Evolutionary conservation across 2,329 filamentous ascomycete species (phyloP).

Genomic region (Thermoascus crustaceus): DNA sequence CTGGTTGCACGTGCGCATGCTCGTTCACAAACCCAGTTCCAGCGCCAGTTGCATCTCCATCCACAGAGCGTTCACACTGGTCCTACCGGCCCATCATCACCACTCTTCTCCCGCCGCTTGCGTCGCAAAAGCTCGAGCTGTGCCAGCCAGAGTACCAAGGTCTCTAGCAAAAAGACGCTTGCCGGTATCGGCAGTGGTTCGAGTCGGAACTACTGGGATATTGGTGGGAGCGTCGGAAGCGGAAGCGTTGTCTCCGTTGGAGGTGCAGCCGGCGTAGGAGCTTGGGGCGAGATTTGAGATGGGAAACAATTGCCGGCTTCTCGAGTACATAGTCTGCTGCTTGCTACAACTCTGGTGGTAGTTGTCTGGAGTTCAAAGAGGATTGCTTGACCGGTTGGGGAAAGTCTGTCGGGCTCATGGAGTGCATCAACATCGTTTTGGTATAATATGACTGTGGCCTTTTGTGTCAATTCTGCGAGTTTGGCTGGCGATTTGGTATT

Average conservation of each 20-base stretch:
- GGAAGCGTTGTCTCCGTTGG: constrained; percentile 63
- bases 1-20: constrained; percentile 56
- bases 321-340: too few relatives aligned
- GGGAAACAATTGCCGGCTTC: too few relatives aligned
- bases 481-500: too few relatives aligned
- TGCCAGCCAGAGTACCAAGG: constrained; percentile 77
- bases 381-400: too few relatives aligned
- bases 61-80: constrained; percentile 10
- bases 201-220: constrained; percentile 84
- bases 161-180: constrained; percentile 52
- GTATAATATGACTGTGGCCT: too few relatives aligned
- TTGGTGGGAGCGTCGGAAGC: constrained; percentile 71
- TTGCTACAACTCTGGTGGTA: too few relatives aligned
- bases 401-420: too few relatives aligned
- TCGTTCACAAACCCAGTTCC: constrained; percentile 43
- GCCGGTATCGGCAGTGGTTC: constrained; percentile 54
- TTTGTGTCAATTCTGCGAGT: too few relatives aligned
- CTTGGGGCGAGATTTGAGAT: constrained; percentile 70
- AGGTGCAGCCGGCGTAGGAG: constrained; percentile 60
- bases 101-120: constrained; percentile 37
- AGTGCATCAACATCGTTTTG: too few relatives aligned
- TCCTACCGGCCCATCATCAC: constrained; percentile 19
- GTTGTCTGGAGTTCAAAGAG: too few relatives aligned
- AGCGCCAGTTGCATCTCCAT: constrained; percentile 26
- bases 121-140: constrained; percentile 56